These are phyloP conservation scores for Trichoderma harzianum DNA, from an alignment of 2,329 filamentous ascomycete species.

Conservation along the genomic window DNA sequence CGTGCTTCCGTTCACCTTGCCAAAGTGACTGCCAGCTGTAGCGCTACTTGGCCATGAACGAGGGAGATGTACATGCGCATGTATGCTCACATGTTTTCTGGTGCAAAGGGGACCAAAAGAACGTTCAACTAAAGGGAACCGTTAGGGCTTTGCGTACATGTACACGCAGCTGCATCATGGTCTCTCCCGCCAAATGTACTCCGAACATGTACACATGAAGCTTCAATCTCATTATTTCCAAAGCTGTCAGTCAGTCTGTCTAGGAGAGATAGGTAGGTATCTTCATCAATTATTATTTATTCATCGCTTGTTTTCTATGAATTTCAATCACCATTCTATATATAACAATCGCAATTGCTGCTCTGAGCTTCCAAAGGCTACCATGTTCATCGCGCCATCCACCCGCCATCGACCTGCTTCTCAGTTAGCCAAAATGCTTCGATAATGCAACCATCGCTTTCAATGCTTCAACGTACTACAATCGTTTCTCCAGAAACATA, in stretches of 20 bases:
- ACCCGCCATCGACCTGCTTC: not conserved
- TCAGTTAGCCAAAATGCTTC: not conserved
- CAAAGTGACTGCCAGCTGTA: not conserved
- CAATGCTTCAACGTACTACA: not conserved
- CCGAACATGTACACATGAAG: not conserved
- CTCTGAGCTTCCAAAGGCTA: not conserved
- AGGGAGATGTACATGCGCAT: not conserved
- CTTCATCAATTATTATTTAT: not conserved
- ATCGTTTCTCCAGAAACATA: not conserved
- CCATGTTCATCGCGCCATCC: not conserved
- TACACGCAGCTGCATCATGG: not conserved
- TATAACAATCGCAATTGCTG: not conserved
- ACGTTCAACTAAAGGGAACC: not conserved
- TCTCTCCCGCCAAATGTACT: not conserved
- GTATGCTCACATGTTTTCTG: not conserved
- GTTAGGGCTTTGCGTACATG: not conserved
- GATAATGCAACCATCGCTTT: not conserved
- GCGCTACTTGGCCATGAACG: not conserved
- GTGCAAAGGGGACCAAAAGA: not conserved
- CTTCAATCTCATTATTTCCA: not conserved
- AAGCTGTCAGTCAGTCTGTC: not conserved
- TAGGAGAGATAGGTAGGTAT: not conserved
- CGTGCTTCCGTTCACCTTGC: not conserved
- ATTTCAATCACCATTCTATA: fast-evolving
- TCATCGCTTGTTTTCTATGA: not conserved